Evolutionary conservation across 352 stramenopile species (phyloP).

Genomic region (Globisporangium viniferum): DNA sequence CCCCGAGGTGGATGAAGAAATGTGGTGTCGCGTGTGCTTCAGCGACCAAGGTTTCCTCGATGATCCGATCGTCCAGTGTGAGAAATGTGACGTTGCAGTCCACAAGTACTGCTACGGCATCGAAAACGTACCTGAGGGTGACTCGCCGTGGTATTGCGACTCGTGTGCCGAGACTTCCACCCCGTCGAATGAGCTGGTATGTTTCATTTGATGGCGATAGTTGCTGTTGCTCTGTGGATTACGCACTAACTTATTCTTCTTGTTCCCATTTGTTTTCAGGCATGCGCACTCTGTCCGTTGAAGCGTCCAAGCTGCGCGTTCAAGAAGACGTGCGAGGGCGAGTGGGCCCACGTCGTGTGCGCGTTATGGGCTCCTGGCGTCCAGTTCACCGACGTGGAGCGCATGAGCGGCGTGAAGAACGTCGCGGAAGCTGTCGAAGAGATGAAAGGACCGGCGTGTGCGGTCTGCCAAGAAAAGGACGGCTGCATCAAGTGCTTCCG

Average conservation of each 20-base stretch:
- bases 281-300: conserved; percentile 74
- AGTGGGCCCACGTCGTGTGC: conserved; percentile 86
- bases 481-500: conserved; percentile 88
- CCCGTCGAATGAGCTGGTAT: conserved; percentile 47
- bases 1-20: conserved; percentile 73
- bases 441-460: conserved; percentile 58
- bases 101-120: conserved; percentile 91
- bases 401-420: conserved; percentile 79
- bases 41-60: conserved; percentile 85
- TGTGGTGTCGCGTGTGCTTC: conserved; percentile 89
- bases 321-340: conserved; percentile 76
- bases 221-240: not conserved
- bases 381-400: conserved; percentile 82
- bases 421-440: conserved; percentile 63
- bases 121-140: conserved; percentile 69
- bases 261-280: conserved; percentile 24
- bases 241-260: not conserved
- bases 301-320: conserved; percentile 67
- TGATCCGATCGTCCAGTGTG: conserved; percentile 86
- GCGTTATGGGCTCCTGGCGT: conserved; percentile 84
- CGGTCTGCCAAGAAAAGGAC: conserved; percentile 58
- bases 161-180: conserved; percentile 50
- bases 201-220: conserved; percentile 5
- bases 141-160: conserved; percentile 85
- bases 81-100: conserved; percentile 79